Conservation (phyloP, 2,329 filamentous ascomycete species). For the Hymenoscyphus infarciens region DNA sequence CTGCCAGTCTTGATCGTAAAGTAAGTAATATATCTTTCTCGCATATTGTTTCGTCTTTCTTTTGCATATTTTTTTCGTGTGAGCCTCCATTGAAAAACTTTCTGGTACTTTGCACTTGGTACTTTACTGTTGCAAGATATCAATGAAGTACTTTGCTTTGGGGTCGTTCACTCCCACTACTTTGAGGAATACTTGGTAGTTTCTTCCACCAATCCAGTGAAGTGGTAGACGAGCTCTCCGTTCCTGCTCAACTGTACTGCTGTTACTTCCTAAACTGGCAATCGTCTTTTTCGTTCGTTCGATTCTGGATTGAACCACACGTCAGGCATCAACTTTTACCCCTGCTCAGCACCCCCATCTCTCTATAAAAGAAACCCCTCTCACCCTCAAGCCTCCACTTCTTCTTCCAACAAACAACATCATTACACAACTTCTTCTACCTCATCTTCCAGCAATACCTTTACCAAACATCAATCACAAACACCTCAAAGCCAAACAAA, state of each 20-base stretch:
- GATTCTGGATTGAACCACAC: not conserved
- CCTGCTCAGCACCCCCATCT: not conserved
- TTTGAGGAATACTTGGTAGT: too few species aligned
- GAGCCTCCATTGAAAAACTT: not conserved
- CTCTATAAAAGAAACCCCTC: not conserved
- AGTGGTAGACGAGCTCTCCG: not conserved
- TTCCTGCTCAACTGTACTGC: not conserved
- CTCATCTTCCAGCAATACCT: not conserved
- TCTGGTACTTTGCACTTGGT: not conserved
- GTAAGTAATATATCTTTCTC: not conserved
- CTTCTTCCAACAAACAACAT: not conserved
- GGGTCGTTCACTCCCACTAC: not conserved
- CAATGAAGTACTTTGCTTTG: not conserved
- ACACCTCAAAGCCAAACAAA: slow-evolving; percentile 9
- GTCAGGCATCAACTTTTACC: not conserved
- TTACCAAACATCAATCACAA: not conserved
- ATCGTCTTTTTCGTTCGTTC: not conserved
- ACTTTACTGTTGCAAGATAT: not conserved
- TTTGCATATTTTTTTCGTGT: not conserved
- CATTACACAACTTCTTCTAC: not conserved
- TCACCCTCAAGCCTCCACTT: not conserved
- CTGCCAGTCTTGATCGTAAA: not conserved
- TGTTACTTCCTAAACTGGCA: not conserved
- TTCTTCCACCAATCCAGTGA: too few species aligned
- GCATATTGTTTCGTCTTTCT: not conserved